These are phyloP conservation scores for Chlamydomonas incerta DNA, from an alignment of 139 green algal species.

Conservation along the genomic window DNA sequence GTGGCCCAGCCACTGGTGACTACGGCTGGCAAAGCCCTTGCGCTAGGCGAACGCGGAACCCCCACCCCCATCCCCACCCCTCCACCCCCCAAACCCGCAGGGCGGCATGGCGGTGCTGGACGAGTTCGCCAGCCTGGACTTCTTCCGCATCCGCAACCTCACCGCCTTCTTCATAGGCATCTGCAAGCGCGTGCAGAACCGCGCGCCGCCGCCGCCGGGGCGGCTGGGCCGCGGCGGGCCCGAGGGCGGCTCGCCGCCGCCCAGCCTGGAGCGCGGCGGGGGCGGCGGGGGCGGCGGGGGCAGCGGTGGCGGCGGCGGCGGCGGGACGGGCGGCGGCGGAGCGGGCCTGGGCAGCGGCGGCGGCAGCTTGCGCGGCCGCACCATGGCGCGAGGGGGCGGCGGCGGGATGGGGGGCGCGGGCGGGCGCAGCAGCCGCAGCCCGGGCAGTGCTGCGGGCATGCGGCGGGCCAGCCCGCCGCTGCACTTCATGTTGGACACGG, in stretches of 20 bases:
- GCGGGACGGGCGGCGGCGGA: too few species aligned
- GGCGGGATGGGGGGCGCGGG: not conserved
- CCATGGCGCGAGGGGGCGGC: too few species aligned
- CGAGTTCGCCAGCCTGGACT: constrained; percentile 46
- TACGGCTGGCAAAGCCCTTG: too few species aligned
- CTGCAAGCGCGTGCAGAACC: constrained; percentile 36
- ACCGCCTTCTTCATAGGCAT: constrained; percentile 52
- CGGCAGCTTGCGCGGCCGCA: not conserved
- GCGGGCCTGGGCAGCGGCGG: too few species aligned
- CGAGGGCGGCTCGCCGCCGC: constrained; percentile 36
- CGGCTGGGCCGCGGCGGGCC: constrained; percentile 33
- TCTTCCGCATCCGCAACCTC: constrained; percentile 47
- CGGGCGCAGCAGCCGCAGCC: constrained; percentile 6
- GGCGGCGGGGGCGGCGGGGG: too few species aligned
- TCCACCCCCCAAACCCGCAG: not conserved
- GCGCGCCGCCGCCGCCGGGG: constrained; percentile 28
- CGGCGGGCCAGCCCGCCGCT: constrained; percentile 29
- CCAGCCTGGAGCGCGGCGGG: not conserved
- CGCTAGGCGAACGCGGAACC: too few species aligned
- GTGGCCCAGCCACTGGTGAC: too few species aligned
- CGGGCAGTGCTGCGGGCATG: not conserved
- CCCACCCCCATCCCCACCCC: too few species aligned
- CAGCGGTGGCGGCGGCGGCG: too few species aligned
- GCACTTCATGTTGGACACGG: constrained; percentile 27
- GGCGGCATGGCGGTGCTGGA: constrained; percentile 44